phyloP scores from a whole-genome alignment of 2,329 filamentous ascomycete genomes.

The Trichophaea hybrida region DNA sequence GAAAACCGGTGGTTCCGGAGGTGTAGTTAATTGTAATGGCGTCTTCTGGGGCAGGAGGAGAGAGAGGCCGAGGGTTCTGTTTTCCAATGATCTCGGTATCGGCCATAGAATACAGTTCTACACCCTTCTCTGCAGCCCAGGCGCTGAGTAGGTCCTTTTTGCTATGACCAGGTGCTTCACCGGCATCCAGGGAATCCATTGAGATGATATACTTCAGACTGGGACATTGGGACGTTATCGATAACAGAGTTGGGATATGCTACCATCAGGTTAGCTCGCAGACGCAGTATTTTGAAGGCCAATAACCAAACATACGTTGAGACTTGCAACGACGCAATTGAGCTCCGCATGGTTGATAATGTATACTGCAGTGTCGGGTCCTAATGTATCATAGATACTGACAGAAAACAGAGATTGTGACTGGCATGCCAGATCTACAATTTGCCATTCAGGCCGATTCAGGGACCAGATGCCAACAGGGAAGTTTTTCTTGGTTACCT shows the following conservation, averaged over 20 bases:
- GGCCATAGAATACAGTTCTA: conserved; percentile 63
- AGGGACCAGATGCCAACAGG: conserved; percentile 75
- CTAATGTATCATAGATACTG: conserved; percentile 91
- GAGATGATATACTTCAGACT: conserved; percentile 76
- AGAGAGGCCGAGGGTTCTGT: conserved; percentile 52
- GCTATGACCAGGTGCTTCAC: conserved; percentile 60
- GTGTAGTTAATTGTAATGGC: conserved; percentile 85
- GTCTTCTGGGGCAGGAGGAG: conserved; percentile 58
- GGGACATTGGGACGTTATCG: conserved; percentile 35
- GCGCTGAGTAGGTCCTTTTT: conserved; percentile 66
- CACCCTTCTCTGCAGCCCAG: conserved; percentile 57
- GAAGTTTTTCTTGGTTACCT: conserved; percentile 39
- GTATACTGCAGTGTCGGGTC: conserved; percentile 80
- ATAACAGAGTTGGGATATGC: conserved; percentile 25
- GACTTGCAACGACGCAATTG: conserved; percentile 50
- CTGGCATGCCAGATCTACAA: conserved; percentile 70
- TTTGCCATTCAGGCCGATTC: conserved; percentile 80
- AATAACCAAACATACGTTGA: conserved; percentile 41
- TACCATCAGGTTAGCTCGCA: conserved; percentile 41
- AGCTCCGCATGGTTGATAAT: conserved; percentile 85
- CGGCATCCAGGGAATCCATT: conserved; percentile 66
- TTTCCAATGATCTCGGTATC: conserved; percentile 72
- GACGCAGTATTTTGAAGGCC: conserved; percentile 69
- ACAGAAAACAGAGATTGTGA: conserved; percentile 81
- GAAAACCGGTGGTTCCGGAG: conserved; percentile 67